Percentiles rank a stretch among this genome's conserved stretches.
Conservation (phyloP, 1,139 yeast species). For the Lodderomyces beijingensis region DNA sequence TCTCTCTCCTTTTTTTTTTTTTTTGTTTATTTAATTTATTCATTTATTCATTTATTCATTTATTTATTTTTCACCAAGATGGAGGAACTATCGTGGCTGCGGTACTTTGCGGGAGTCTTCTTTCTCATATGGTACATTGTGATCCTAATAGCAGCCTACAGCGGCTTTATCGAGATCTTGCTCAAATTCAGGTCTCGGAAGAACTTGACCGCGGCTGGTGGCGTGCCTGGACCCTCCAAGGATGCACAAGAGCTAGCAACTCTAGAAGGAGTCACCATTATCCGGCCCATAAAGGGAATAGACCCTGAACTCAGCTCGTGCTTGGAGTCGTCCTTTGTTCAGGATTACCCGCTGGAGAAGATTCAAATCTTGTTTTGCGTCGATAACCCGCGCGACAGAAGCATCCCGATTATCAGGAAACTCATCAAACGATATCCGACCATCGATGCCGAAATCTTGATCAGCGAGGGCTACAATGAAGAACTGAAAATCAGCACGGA, state of each 20-base stretch:
- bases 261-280: constrained; percentile 68
- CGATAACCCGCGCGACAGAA: constrained; percentile 60
- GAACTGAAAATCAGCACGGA: constrained; percentile 24
- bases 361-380: constrained; percentile 76
- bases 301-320: constrained; percentile 74
- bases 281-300: constrained; percentile 80
- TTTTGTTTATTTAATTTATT: background rate
- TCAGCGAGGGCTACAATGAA: constrained; percentile 37
- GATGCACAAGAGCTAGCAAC: constrained; percentile 6
- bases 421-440: constrained; percentile 53
- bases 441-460: constrained; percentile 55
- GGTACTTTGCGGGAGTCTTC: constrained; percentile 10
- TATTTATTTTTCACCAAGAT: background rate
- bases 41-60: background rate
- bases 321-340: constrained; percentile 63
- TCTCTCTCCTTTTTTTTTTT: background rate
- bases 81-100: constrained; percentile 1
- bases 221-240: too few species aligned
- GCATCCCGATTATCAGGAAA: constrained; percentile 51
- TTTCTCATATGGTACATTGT: constrained; percentile 41
- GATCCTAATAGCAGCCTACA: constrained; percentile 39
- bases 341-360: constrained; percentile 55
- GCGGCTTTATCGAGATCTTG: constrained; percentile 46
- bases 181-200: constrained; percentile 30
- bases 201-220: too few species aligned